phyloP scores from a whole-genome alignment of 2,329 filamentous ascomycete genomes.

The Cladosporium cucumerinum region DNA sequence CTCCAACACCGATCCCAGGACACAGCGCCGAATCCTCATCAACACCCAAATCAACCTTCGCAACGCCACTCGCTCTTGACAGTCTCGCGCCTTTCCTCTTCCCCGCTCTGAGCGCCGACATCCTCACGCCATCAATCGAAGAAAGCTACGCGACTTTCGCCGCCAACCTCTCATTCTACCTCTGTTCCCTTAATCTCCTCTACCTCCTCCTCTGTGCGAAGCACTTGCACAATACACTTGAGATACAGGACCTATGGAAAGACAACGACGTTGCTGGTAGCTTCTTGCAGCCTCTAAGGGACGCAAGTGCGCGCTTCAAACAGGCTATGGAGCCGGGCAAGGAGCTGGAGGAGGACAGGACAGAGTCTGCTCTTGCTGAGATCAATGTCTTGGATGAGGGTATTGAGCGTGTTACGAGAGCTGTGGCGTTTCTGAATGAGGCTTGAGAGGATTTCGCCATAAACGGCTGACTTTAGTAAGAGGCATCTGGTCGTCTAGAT shows the following conservation, averaged over 20 bases:
- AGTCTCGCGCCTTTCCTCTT: slow-evolving; percentile 53
- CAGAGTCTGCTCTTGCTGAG: slow-evolving; percentile 35
- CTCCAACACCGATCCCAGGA: slow-evolving; percentile 24
- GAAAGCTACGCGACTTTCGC: slow-evolving; percentile 47
- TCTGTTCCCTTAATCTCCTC: slow-evolving; percentile 57
- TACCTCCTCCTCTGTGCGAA: slow-evolving; percentile 53
- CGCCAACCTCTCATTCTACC: slow-evolving; percentile 52
- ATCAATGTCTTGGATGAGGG: slow-evolving; percentile 33
- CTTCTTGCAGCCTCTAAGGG: slow-evolving; percentile 44
- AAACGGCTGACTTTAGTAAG: no score
- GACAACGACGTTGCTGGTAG: slow-evolving; percentile 39
- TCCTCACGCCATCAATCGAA: slow-evolving; percentile 38
- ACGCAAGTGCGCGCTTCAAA: slow-evolving; percentile 37
- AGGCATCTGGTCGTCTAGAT: no score
- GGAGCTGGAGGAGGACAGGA: slow-evolving; percentile 36
- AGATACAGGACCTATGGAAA: slow-evolving; percentile 44
- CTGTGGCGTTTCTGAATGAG: slow-evolving; percentile 30
- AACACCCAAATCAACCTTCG: slow-evolving; percentile 40
- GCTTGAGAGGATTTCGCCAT: neutral
- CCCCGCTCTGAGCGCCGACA: slow-evolving; percentile 45
- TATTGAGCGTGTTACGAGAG: slow-evolving; percentile 31
- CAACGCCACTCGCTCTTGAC: slow-evolving; percentile 46
- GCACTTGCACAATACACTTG: slow-evolving; percentile 46
- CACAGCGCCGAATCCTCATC: slow-evolving; percentile 11
- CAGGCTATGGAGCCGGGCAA: slow-evolving; percentile 37